phyloP scores from a whole-genome alignment of 192 early-diverging fungal genomes.

The Linnemannia hyalina region DNA sequence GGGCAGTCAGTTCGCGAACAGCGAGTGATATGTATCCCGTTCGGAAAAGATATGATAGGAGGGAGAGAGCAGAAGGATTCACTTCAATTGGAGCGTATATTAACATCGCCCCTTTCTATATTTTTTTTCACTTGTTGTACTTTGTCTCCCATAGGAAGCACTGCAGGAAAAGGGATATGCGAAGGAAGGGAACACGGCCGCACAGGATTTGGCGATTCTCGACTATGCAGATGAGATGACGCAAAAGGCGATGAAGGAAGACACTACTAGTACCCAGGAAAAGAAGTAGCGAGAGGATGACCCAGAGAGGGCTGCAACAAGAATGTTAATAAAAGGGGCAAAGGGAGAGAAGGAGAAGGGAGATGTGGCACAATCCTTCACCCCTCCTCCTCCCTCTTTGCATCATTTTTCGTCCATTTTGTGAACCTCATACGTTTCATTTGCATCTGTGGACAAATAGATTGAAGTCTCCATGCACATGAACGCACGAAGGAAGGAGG shows the following conservation, averaged over 20 bases:
- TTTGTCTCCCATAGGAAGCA: constrained; percentile 18
- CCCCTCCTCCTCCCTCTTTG: not conserved
- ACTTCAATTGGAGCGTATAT: not conserved
- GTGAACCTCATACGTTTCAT: not conserved
- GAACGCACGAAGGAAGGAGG: no score
- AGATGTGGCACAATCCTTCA: not conserved
- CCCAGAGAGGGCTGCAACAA: not conserved
- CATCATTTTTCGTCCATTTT: not conserved
- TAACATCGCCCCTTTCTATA: not conserved
- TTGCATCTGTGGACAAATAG: no score
- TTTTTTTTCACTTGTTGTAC: not conserved
- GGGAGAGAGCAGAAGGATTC: no score
- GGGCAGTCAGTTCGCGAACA: no score
- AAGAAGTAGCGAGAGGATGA: not conserved
- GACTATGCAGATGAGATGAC: constrained; percentile 38
- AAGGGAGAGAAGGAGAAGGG: not conserved
- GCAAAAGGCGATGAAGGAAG: constrained; percentile 43
- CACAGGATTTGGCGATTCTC: constrained; percentile 33
- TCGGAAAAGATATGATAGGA: no score
- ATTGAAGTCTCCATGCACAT: no score
- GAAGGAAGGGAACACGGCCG: constrained; percentile 42
- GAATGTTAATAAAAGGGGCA: not conserved
- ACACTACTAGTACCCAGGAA: not conserved
- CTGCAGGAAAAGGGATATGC: constrained; percentile 39
- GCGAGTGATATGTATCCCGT: no score